Evolutionary conservation across 2,329 filamentous ascomycete genomes (phyloP), one percentile per base, ranked within the genome.

Genomic region (Alternaria conjuncta): DNA sequence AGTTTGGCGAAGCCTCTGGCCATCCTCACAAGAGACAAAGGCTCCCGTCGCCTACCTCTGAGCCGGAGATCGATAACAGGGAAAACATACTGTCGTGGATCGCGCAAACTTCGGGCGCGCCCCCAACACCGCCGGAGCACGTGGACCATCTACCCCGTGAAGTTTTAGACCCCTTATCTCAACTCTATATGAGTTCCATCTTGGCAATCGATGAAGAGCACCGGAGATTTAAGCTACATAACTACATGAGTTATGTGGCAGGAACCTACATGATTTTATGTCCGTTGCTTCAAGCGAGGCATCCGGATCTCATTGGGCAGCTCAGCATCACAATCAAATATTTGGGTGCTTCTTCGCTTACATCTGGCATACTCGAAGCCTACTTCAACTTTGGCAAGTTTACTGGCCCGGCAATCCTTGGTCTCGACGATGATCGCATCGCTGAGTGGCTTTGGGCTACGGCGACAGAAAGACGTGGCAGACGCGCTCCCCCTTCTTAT

Each of bases 401-500:
- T 7, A 6, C 0, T 15, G 23, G n/a, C 2, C 18, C 4, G 46
- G 23, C 23, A 26, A 5, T 49, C 1, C 23, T 28, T 12, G 23
- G 25, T 3, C 46, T 49, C 8, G 46, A 13, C 7, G 26, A 26
- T 30, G 13, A 10, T 10, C 21, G 13, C 21, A n/a, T n/a, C 4
- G 2, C 46, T 2, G 15, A 28, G n/a, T 49, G 1, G 0, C 23
- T 8, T 49, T 18, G 46, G 46, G 46, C 15, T 0, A 49, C 23
- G 1, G 13, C n/a, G 1, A 49, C 0, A 28, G 46, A 49, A 23
- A 46, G 44, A 15, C 20, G 12, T 1, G 20, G 12, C 20, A 3
- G 1, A 15, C 10, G 20, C 0, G 18, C 5, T 46, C 20, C 12
- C 0, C 0, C 18, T 21, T 2, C 0, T 13, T 21, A 36, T 1